phyloP scores from a whole-genome alignment of 1,284 basidiomycete genomes.

The Trametes hirsuta region DNA sequence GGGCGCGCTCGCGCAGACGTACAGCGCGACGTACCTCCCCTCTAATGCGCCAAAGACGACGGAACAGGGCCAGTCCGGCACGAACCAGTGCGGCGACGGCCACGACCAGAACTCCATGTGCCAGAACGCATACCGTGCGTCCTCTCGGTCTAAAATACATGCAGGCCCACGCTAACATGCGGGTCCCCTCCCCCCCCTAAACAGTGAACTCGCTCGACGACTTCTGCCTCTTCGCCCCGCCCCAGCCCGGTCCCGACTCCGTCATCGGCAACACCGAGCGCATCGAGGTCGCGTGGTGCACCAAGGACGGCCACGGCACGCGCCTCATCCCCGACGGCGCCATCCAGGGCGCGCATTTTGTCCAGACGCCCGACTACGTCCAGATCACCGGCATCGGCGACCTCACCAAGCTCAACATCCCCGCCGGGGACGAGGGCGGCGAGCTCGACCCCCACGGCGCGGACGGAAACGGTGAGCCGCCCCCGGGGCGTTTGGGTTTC shows the following conservation, averaged over 20 bases:
- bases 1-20: conserved; percentile 36
- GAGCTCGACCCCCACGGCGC: conserved; percentile 66
- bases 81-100: conserved; percentile 65
- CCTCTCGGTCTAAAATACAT: neutral
- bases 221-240: conserved; percentile 62
- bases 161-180: too few relatives aligned
- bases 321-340: conserved; percentile 78
- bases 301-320: conserved; percentile 65
- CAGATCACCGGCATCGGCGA: conserved; percentile 72
- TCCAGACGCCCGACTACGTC: conserved; percentile 70
- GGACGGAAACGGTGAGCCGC: conserved; percentile 51
- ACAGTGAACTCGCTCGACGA: conserved; percentile 67
- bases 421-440: conserved; percentile 60
- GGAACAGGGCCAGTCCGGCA: conserved; percentile 66
- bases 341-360: conserved; percentile 73
- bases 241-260: conserved; percentile 54
- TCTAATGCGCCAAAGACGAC: conserved; percentile 52
- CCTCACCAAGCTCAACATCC: conserved; percentile 68
- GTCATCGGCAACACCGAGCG: conserved; percentile 63
- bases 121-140: conserved; percentile 66
- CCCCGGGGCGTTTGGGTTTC: too few relatives aligned
- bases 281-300: conserved; percentile 73
- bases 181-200: conserved; percentile 14
- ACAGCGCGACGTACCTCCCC: conserved; percentile 43
- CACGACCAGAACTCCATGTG: conserved; percentile 61